Base-by-base conservation (phyloP, 2,329 filamentous ascomycete genomes). In the Trichoderma koningii region DNA sequence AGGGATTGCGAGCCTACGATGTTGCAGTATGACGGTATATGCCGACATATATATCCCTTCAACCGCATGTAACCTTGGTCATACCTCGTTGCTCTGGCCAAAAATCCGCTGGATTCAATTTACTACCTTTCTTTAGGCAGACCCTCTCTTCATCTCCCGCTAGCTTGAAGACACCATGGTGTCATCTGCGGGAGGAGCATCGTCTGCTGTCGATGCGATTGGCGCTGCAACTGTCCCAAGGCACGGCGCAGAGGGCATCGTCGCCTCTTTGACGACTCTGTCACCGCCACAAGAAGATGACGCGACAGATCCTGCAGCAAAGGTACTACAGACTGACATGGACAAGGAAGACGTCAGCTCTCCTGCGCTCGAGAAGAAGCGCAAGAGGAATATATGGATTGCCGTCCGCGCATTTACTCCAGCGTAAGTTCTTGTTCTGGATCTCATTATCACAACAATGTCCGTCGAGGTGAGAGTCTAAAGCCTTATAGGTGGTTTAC, bases 361-460 rank as follows among this genome's bases (percentile, higher is more conserved):
- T 9, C 4, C 28, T 15, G 9, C 56, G 7, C 30, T 41, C 21
- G 3, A 23, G 6, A 30, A 21, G 10, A 41, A 42, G 21, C 45
- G 45, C 5, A 34, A 60, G 34, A 60, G 28, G 23, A 60, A 42
- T 42, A 19, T 51, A n/a, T 60, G 56, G 56, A 51, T 42, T 14
- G 21, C 42, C 15, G 56, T 60, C 21, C 56, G 47, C 12, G 47
- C 45, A 9, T 60, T 60, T 12, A 50, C 47, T 41, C 56, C 56
- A 7, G 45, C 56, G 56, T 60, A 60, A 21, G 56, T 60, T 28
- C 26, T 21, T 26, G 14, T 19, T 23, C 23, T 42, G 38, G 15
- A 21, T 23, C 6, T 23, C 19, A 44, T n/a, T 26, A 15, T 14
- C 30, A 30, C 21, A 3, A 7, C 14, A 1, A 9, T 19, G 53